phyloP scores from a whole-genome alignment of 2,329 filamentous ascomycete genomes.

The Phialophora chinensis region DNA sequence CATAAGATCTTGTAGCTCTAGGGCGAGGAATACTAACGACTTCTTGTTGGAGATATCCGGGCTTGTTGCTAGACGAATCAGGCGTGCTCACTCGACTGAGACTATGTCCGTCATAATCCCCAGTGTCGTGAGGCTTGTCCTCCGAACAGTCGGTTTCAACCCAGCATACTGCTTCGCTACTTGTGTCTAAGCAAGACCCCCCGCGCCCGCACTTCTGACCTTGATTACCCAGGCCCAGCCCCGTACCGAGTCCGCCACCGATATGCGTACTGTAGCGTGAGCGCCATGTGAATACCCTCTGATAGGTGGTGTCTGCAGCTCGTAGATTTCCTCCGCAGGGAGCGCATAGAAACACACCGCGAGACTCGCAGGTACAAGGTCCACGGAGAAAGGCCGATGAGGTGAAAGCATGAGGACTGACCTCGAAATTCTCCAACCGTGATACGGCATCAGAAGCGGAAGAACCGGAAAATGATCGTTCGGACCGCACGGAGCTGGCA shows the following conservation, averaged over 20 bases:
- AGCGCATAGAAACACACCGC: slow-evolving; percentile 80
- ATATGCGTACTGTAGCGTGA: slow-evolving; percentile 79
- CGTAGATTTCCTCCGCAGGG: slow-evolving; percentile 76
- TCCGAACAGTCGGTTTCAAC: slow-evolving; percentile 81
- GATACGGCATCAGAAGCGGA: slow-evolving; percentile 25
- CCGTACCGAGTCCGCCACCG: slow-evolving; percentile 79
- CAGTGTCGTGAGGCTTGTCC: slow-evolving; percentile 59
- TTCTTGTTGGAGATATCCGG: slow-evolving; percentile 84
- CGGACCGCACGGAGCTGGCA: slow-evolving; percentile 37
- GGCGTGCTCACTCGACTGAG: slow-evolving; percentile 27
- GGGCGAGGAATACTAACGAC: slow-evolving; percentile 52
- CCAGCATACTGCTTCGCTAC: slow-evolving; percentile 70
- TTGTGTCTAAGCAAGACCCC: slow-evolving; percentile 73
- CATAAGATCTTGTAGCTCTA: background rate
- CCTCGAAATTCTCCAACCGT: slow-evolving; percentile 14
- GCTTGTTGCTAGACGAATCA: slow-evolving; percentile 47
- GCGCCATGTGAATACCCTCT: slow-evolving; percentile 84
- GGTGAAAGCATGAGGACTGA: slow-evolving; percentile 45
- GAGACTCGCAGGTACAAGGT: slow-evolving; percentile 62
- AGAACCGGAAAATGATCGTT: slow-evolving; percentile 31
- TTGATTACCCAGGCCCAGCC: slow-evolving; percentile 85
- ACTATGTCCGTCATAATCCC: slow-evolving; percentile 47
- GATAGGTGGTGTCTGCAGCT: slow-evolving; percentile 63
- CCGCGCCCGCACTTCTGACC: slow-evolving; percentile 88
- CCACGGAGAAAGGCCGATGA: slow-evolving; percentile 58